Evolutionary conservation across 2,329 filamentous ascomycete genomes (phyloP).

Genomic region (Clonostachys solani): DNA sequence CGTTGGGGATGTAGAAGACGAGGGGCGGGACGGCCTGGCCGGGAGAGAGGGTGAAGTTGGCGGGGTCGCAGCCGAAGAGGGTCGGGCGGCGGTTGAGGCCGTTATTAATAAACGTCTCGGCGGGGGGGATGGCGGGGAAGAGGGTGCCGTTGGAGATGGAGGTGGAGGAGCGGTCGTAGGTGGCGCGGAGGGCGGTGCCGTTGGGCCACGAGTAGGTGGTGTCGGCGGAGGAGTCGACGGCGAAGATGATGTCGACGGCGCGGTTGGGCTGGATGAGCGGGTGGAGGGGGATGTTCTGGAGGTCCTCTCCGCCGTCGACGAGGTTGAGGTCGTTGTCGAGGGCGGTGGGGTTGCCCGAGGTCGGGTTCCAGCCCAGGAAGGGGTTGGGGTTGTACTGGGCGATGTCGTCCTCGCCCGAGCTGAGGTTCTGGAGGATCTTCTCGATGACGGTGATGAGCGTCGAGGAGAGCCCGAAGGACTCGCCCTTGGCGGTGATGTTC

Average conservation of each 20-base stretch:
- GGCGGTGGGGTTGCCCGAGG: slow-evolving; percentile 30
- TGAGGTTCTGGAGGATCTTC: slow-evolving; percentile 48
- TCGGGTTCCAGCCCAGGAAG: slow-evolving; percentile 26
- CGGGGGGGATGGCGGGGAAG: slow-evolving; percentile 70
- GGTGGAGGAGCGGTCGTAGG: slow-evolving; percentile 46
- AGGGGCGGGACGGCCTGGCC: slow-evolving; percentile 42
- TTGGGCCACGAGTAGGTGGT: slow-evolving; percentile 69
- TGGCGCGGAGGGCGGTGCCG: slow-evolving; percentile 69
- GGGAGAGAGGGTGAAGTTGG: slow-evolving; percentile 4
- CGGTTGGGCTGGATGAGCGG: slow-evolving; percentile 73
- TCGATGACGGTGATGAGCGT: slow-evolving; percentile 47
- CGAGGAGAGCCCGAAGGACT: slow-evolving; percentile 45
- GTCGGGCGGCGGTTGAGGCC: slow-evolving; percentile 69
- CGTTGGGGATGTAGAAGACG: slow-evolving; percentile 79
- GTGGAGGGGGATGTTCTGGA: slow-evolving; percentile 75
- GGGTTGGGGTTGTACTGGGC: slow-evolving; percentile 56
- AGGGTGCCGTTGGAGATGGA: slow-evolving; percentile 33
- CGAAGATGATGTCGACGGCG: slow-evolving; percentile 74
- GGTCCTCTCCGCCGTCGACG: slow-evolving; percentile 74
- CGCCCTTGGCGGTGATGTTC: slow-evolving; percentile 33
- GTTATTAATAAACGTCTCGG: slow-evolving; percentile 74
- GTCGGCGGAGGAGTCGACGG: slow-evolving; percentile 74
- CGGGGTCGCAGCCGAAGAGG: slow-evolving; percentile 73
- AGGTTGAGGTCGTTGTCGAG: slow-evolving; percentile 54
- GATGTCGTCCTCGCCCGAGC: slow-evolving; percentile 59